phyloP scores from a whole-genome alignment of 78 protist genomes.

The Dictyostelium firmibasis region DNA sequence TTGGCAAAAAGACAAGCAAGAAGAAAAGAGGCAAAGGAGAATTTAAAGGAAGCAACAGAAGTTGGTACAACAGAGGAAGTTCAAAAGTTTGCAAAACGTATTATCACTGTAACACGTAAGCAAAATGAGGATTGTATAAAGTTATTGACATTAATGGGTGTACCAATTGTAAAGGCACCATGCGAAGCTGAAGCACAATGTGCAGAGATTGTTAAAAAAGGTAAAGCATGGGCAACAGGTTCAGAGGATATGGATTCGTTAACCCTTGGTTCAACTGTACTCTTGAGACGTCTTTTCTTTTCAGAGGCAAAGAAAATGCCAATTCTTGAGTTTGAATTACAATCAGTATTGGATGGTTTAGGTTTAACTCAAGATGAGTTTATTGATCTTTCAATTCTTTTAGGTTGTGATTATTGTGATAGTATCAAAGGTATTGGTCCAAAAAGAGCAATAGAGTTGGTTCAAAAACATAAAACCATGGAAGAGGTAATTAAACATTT shows the following conservation, averaged over 20 bases:
- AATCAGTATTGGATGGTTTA: conserved; percentile 81
- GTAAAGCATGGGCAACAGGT: conserved; percentile 92
- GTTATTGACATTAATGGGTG: conserved; percentile 97
- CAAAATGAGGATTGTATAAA: conserved; percentile 95
- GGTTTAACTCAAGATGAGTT: conserved; percentile 93
- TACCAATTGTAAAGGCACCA: conserved; percentile 97
- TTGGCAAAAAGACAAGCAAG: conserved; percentile 92
- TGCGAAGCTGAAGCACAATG: conserved; percentile 99
- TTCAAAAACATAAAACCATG: conserved; percentile 77
- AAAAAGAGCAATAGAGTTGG: conserved; percentile 77
- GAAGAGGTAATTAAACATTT: conserved; percentile 86
- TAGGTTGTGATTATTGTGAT: conserved; percentile 97
- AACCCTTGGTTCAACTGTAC: conserved; percentile 91
- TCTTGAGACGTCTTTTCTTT: conserved; percentile 87
- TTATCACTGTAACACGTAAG: conserved; percentile 90
- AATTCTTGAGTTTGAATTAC: conserved; percentile 88
- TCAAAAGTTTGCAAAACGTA: conserved; percentile 85
- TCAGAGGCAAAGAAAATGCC: conserved; percentile 93
- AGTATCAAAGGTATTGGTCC: conserved; percentile 94
- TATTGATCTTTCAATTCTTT: conserved; percentile 96
- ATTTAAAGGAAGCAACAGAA: conserved; percentile 89
- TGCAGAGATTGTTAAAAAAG: conserved; percentile 89
- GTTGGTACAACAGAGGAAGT: conserved; percentile 90
- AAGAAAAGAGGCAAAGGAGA: conserved; percentile 88
- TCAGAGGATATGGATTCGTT: conserved; percentile 99